A percentile compares a stretch with the other conserved stretches of the same genome.
Evolutionary conservation across 768 basidiomycete species (phyloP).

Genomic region (Mycena crocata): DNA sequence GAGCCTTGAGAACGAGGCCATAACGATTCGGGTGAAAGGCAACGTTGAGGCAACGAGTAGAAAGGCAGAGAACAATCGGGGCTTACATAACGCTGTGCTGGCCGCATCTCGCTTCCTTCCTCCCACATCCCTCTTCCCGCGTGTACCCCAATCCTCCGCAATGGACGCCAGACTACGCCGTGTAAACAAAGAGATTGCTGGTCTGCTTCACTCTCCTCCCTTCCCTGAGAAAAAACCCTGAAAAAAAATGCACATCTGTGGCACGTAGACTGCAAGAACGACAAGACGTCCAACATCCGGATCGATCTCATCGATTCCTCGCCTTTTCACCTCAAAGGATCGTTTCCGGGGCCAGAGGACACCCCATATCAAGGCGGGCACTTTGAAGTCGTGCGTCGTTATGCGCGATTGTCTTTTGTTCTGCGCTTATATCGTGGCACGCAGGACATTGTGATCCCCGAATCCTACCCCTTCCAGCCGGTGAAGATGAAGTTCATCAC

Average conservation of each 20-base stretch:
- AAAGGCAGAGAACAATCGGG: constrained; percentile 4
- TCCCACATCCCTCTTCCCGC: not conserved
- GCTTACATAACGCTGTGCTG: constrained; percentile 5
- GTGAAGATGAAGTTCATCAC: constrained; percentile 99
- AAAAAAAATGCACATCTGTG: not conserved
- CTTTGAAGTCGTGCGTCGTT: constrained; percentile 85
- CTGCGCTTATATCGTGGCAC: not conserved
- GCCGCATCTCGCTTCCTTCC: not conserved
- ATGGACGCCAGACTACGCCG: constrained; percentile 93
- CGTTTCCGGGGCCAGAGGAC: constrained; percentile 91
- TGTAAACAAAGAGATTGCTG: constrained; percentile 95
- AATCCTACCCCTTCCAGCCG: constrained; percentile 91
- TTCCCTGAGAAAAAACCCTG: not conserved
- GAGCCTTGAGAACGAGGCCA: not conserved
- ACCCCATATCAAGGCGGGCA: constrained; percentile 94
- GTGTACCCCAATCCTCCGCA: not conserved
- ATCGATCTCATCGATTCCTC: constrained; percentile 91
- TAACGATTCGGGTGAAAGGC: too few species aligned
- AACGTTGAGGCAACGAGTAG: not conserved
- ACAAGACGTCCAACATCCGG: constrained; percentile 87
- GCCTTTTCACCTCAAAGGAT: constrained; percentile 91
- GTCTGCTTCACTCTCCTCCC: constrained; percentile 49
- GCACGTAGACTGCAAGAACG: constrained; percentile 90
- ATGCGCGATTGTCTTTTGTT: not conserved
- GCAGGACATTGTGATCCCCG: constrained; percentile 88